These are phyloP conservation scores for Fusarium austroafricanum DNA, from an alignment of 2,329 filamentous ascomycete species.

Conservation along the genomic window DNA sequence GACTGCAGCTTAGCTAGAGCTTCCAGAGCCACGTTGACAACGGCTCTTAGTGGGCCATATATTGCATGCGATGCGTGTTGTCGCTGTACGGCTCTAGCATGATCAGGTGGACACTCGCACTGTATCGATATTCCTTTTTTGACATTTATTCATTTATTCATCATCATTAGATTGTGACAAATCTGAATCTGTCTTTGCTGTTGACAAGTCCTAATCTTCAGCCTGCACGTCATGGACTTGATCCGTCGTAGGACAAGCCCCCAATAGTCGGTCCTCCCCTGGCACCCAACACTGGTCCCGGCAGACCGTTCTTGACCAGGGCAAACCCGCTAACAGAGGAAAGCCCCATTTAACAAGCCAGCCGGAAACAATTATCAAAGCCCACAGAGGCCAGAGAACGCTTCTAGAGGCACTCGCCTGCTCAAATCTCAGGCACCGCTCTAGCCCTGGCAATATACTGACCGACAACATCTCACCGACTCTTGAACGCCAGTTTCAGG, in stretches of 20 bases:
- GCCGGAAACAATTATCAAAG: conserved; percentile 37
- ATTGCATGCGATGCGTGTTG: neutral
- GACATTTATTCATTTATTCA: neutral
- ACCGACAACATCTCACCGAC: conserved; percentile 29
- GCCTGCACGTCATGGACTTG: conserved; percentile 31
- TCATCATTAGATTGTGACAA: neutral
- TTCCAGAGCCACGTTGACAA: conserved; percentile 36
- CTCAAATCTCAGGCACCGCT: conserved; percentile 25
- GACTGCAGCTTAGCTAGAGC: conserved; percentile 1
- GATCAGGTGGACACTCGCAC: conserved; percentile 20
- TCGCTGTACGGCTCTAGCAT: conserved; percentile 18
- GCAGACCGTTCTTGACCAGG: conserved; percentile 21
- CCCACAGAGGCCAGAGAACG: conserved; percentile 25
- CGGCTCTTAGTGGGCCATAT: conserved; percentile 24
- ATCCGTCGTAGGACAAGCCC: conserved; percentile 16
- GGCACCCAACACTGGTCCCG: conserved; percentile 9
- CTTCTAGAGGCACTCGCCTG: conserved; percentile 24
- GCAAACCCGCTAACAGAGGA: conserved; percentile 20
- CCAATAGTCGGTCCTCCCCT: conserved; percentile 32
- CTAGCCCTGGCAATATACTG: conserved; percentile 21
- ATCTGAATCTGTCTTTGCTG: conserved; percentile 3
- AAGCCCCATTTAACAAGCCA: conserved; percentile 28
- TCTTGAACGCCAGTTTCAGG: conserved; percentile 17
- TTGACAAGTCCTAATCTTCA: conserved; percentile 8
- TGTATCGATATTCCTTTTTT: neutral